Conservation (phyloP, 805 yeast species). For the Debaryomyces maramus region DNA sequence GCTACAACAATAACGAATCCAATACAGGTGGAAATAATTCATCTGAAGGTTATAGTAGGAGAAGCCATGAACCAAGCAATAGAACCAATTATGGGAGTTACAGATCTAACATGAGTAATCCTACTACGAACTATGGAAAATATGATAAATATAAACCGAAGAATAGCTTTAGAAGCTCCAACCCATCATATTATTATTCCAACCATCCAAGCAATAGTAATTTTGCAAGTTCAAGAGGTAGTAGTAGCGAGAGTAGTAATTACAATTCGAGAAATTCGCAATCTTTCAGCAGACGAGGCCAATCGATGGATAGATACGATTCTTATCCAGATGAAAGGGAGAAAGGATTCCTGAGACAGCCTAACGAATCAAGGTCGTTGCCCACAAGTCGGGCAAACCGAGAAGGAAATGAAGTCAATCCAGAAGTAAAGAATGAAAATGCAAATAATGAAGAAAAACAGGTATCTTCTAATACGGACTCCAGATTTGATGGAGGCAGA, state of each 20-base stretch:
- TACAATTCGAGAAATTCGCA: constrained; percentile 3
- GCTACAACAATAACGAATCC: neutral
- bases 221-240: neutral
- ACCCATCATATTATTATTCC: neutral
- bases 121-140: constrained; percentile 4
- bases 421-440: constrained; percentile 1
- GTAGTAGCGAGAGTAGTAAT: constrained; percentile 1
- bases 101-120: neutral
- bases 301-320: constrained; percentile 19
- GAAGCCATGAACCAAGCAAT: neutral
- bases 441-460: neutral
- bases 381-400: neutral
- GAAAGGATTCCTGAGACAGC: constrained; percentile 3
- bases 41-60: constrained; percentile 3
- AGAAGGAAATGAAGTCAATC: too few relatives aligned
- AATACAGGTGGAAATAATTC: neutral
- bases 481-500: neutral
- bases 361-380: constrained; percentile 2
- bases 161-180: neutral
- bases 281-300: constrained; percentile 13
- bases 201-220: neutral
- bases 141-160: constrained; percentile 9
- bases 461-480: neutral
- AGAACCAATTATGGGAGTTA: constrained; percentile 11
- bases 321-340: constrained; percentile 16